A percentile compares a stretch with the other conserved stretches of the same genome.
Conservation (phyloP, 2,329 filamentous ascomycete species). For the Colletotrichum cordylinicola region DNA sequence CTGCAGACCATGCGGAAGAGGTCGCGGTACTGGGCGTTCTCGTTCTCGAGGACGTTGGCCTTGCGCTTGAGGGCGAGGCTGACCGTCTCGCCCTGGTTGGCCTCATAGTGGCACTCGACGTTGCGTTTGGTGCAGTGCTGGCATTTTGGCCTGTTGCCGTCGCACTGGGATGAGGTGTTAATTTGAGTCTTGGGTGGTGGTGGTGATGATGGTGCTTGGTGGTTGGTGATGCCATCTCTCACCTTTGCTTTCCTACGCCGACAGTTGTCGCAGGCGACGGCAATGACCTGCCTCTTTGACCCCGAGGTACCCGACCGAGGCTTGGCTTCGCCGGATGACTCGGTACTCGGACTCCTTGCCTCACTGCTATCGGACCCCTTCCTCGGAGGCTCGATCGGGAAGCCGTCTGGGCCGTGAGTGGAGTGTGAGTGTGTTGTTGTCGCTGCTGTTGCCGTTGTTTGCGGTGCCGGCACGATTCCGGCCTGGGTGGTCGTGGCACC, state of each 20-base stretch:
- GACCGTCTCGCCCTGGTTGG: constrained; percentile 19
- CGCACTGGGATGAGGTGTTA: not conserved
- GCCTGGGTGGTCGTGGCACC: not conserved
- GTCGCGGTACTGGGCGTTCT: constrained; percentile 23
- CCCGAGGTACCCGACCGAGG: not conserved
- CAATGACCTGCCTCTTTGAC: constrained; percentile 16
- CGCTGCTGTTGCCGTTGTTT: not conserved
- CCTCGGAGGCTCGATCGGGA: not conserved
- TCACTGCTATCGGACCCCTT: not conserved
- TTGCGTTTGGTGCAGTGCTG: constrained; percentile 14
- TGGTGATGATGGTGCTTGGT: not conserved
- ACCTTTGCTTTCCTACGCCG: constrained; percentile 17
- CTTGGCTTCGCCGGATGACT: constrained; percentile 6
- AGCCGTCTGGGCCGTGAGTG: not conserved
- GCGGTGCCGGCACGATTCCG: not conserved
- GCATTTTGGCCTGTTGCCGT: constrained; percentile 17
- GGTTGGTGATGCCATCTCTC: no score
- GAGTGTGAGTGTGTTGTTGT: not conserved
- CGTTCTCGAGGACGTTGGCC: constrained; percentile 15
- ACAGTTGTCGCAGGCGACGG: constrained; percentile 19
- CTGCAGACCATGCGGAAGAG: constrained; percentile 23
- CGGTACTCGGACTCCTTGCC: constrained; percentile 3
- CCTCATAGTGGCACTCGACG: constrained; percentile 18
- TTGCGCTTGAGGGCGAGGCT: constrained; percentile 25
- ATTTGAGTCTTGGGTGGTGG: not conserved